Evolutionary conservation across 768 basidiomycete species (phyloP).

Genomic region (Artomyces pyxidatus): DNA sequence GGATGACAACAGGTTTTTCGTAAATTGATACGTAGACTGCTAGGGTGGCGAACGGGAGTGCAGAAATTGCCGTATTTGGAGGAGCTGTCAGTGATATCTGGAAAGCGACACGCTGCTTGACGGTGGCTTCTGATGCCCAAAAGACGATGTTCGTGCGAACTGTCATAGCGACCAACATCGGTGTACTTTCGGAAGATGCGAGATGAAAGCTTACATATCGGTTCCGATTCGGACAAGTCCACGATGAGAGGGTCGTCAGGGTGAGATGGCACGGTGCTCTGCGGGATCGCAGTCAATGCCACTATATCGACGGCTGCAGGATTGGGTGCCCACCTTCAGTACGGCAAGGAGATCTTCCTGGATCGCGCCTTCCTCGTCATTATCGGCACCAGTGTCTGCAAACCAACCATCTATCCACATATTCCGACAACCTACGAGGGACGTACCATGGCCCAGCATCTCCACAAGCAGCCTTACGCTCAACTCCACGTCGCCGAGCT

Average conservation of each 20-base stretch:
- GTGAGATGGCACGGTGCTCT: slow-evolving; percentile 67
- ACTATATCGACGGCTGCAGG: neutral
- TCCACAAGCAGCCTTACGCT: slow-evolving; percentile 74
- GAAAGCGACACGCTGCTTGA: slow-evolving; percentile 60
- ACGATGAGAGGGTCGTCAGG: slow-evolving; percentile 50
- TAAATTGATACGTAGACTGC: slow-evolving; percentile 50
- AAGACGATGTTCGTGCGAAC: slow-evolving; percentile 65
- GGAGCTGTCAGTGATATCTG: slow-evolving; percentile 63
- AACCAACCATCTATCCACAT: neutral
- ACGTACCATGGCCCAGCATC: slow-evolving; percentile 70
- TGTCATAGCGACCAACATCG: slow-evolving; percentile 21
- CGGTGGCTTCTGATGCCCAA: slow-evolving; percentile 55
- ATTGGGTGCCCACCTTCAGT: slow-evolving; percentile 43
- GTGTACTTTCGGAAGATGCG: slow-evolving; percentile 7
- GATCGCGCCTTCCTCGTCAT: slow-evolving; percentile 41
- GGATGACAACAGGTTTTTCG: slow-evolving; percentile 42
- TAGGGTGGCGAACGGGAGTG: slow-evolving; percentile 54
- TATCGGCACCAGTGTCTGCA: slow-evolving; percentile 27
- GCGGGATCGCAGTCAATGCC: neutral
- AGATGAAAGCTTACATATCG: slow-evolving; percentile 43
- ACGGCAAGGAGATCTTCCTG: slow-evolving; percentile 70
- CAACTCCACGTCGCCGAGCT: slow-evolving; percentile 67
- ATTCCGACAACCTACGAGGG: neutral
- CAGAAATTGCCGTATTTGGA: slow-evolving; percentile 36
- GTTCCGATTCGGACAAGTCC: slow-evolving; percentile 53